Evolutionary conservation across 2,329 filamentous ascomycete species (phyloP), one percentile per base, ranked within the genome.

Genomic region (Neofusicoccum umdonicola): DNA sequence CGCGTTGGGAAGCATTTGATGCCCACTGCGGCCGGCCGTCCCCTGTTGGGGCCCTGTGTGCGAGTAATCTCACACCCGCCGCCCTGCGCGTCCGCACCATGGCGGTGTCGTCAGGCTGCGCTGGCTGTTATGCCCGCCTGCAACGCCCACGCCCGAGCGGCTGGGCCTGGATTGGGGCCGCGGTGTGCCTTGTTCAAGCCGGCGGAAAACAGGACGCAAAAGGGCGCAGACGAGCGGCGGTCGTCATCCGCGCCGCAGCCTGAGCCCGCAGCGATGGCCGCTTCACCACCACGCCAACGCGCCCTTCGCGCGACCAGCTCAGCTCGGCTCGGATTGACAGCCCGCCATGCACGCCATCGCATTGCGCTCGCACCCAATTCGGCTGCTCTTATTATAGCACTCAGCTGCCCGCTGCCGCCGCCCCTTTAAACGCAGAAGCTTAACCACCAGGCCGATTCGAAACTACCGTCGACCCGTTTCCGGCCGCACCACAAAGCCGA

Each of bases 51-150:
- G 56, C 50, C 50, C 50, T 52, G 50, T 15, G 15, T 52, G 34
- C 50, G 31, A 47, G 56, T 47, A 60, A 60, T 60, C 56, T 57
- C 39, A 44, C 56, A n/a, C 52, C 17, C 17, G 48, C 48, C 31
- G 48, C 48, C 48, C 48, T 34, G 52, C 39, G 39, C 54, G 44
- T 31, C 22, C 13, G 39, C 19, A 22, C n/a, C 22, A 54, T 57
- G 54, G 54, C 54, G 54, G 54, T 57, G 54, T 57, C 54, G 54
- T 57, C 54, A 42, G 54, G 54, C 54, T 57, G 54, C 54, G 54
- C 39, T 57, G 54, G 54, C 54, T 45, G 54, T 19, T 41, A 8
- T 44, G 54, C 54, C 39, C 22, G 54, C 54, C 35, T 19, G 54
- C 54, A 22, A 22, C 11, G 31, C 7, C 31, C 27, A 31, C 7